Evolutionary conservation across 352 stramenopile genomes (phyloP).

Genomic region (Phytophthora uliginosa): DNA sequence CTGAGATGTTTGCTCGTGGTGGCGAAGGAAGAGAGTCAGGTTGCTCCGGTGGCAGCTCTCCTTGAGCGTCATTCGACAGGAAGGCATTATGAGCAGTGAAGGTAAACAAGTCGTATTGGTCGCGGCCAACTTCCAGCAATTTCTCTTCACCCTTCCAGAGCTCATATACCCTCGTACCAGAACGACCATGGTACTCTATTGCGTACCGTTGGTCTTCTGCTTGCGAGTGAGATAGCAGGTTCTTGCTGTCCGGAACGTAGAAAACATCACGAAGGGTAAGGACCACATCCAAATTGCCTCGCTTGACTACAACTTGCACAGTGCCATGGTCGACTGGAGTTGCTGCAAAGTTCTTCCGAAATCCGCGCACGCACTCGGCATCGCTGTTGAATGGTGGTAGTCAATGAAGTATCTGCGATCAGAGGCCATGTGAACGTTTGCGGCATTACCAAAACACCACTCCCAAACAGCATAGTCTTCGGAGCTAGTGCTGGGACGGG

Average conservation of each 20-base stretch:
- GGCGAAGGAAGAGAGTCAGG: neutral
- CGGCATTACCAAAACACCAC: slow-evolving; percentile 17
- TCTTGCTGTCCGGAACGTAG: neutral
- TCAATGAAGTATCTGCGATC: slow-evolving; percentile 15
- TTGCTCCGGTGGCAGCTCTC: neutral
- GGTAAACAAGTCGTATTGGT: neutral
- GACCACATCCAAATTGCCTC: too few species aligned
- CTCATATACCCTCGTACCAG: neutral
- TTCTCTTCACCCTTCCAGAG: neutral
- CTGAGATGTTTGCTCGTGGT: neutral
- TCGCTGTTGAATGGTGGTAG: slow-evolving; percentile 4
- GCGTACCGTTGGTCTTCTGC: neutral
- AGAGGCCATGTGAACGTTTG: slow-evolving; percentile 10
- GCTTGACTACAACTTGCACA: slow-evolving; percentile 3
- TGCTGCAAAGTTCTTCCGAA: slow-evolving; percentile 13
- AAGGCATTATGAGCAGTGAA: neutral
- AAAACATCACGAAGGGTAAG: neutral
- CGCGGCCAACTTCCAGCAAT: neutral
- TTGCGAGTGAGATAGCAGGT: neutral
- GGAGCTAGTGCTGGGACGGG: too few species aligned
- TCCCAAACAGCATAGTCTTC: neutral
- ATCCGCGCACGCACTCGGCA: neutral
- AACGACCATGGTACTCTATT: neutral
- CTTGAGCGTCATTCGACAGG: neutral
- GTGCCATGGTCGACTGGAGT: neutral